Percentiles rank a stretch among this genome's conserved stretches.
Conservation (phyloP, 768 basidiomycete genomes). For the Tremella fuciformis region DNA sequence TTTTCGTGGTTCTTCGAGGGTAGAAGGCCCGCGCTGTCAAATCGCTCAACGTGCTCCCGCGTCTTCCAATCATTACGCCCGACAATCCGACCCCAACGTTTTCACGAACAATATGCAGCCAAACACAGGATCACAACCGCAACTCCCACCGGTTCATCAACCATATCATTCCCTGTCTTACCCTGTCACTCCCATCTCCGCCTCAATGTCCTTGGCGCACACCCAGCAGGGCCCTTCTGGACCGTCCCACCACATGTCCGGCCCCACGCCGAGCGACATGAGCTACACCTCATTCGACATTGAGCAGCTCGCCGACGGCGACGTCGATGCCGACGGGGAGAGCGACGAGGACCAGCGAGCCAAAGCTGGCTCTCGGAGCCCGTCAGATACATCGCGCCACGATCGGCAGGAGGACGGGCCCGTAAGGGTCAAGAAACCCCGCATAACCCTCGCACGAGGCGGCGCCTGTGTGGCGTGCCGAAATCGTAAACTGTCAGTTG, state of each 20-base stretch:
- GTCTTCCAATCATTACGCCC: no score
- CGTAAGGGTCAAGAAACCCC: slow-evolving; percentile 27
- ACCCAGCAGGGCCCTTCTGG: background rate
- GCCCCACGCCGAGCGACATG: slow-evolving; percentile 1
- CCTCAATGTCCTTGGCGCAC: background rate
- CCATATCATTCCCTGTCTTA: slow-evolving; percentile 5
- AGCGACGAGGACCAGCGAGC: slow-evolving; percentile 7
- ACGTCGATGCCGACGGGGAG: slow-evolving; percentile 7
- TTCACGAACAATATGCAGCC: no score
- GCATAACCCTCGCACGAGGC: slow-evolving; percentile 35
- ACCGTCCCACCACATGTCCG: background rate
- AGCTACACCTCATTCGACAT: background rate
- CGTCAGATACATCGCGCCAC: background rate
- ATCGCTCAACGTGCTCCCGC: no score
- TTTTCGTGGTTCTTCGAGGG: no score
- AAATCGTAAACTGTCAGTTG: slow-evolving; percentile 42
- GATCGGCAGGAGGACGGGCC: slow-evolving; percentile 5
- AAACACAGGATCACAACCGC: no score
- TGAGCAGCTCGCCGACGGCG: slow-evolving; percentile 1
- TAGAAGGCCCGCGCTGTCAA: no score
- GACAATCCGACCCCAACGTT: no score
- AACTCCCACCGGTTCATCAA: slow-evolving; percentile 5
- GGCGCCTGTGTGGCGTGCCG: slow-evolving; percentile 41
- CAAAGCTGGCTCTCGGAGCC: slow-evolving; percentile 1
- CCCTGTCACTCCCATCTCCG: slow-evolving; percentile 2